phyloP scores from a whole-genome alignment of 768 basidiomycete genomes.

The Boletus rubescentipes region DNA sequence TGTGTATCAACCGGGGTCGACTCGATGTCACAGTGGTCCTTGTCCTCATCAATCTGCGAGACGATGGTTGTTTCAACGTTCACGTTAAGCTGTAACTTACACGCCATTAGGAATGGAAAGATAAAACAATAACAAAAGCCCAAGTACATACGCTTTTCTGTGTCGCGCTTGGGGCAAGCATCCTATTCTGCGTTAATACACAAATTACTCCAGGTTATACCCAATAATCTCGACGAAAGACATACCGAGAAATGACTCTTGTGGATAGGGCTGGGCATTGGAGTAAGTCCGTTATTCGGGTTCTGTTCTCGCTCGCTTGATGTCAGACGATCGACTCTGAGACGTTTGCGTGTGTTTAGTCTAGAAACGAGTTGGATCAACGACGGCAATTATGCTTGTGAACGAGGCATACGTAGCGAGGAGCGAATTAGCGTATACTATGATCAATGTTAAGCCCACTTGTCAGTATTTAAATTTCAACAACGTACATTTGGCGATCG shows the following conservation, averaged over 20 bases:
- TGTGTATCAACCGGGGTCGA: slow-evolving; percentile 1
- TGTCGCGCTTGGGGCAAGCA: slow-evolving; percentile 18
- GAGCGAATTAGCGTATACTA: slow-evolving; percentile 35
- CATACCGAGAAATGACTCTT: slow-evolving; percentile 27
- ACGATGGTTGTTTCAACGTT: slow-evolving; percentile 35
- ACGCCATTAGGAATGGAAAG: neutral
- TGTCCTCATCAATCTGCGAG: slow-evolving; percentile 30
- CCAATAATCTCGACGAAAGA: neutral
- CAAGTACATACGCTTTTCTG: slow-evolving; percentile 23
- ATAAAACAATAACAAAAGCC: neutral
- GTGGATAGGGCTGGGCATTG: slow-evolving; percentile 18
- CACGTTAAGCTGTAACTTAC: slow-evolving; percentile 26
- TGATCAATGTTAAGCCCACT: neutral
- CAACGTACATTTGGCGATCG: slow-evolving; percentile 33
- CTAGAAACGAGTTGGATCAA: slow-evolving; percentile 5
- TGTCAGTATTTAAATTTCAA: neutral
- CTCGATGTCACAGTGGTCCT: slow-evolving; percentile 25
- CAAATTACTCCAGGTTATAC: neutral
- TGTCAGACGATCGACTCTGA: slow-evolving; percentile 23
- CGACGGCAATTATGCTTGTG: neutral
- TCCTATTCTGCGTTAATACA: slow-evolving; percentile 18
- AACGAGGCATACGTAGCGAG: slow-evolving; percentile 31
- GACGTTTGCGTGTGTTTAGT: slow-evolving; percentile 32
- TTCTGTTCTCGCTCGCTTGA: slow-evolving; percentile 29
- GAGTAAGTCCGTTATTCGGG: slow-evolving; percentile 2